phyloP scores from a whole-genome alignment of 768 basidiomycete genomes.

The Kwoniella heveanensis region DNA sequence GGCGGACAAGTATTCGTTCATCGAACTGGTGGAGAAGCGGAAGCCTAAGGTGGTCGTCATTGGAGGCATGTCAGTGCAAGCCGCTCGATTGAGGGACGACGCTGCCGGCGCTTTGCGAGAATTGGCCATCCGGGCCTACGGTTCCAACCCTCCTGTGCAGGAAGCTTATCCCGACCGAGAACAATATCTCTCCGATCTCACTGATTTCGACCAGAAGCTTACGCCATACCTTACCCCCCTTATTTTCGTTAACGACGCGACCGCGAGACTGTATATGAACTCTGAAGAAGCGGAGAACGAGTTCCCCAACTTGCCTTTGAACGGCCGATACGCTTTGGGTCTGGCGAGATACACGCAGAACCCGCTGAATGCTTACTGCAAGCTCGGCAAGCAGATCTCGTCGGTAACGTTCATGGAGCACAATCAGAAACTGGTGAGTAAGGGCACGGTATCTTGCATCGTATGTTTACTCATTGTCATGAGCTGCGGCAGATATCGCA shows the following conservation, averaged over 20 bases:
- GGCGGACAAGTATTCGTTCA: slow-evolving; percentile 71
- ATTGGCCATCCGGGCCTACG: slow-evolving; percentile 33
- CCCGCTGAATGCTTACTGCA: slow-evolving; percentile 90
- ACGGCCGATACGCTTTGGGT: slow-evolving; percentile 89
- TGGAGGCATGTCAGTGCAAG: slow-evolving; percentile 83
- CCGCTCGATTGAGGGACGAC: slow-evolving; percentile 56
- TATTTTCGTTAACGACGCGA: slow-evolving; percentile 83
- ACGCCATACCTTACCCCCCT: slow-evolving; percentile 55
- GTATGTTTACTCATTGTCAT: not conserved
- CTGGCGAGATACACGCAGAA: slow-evolving; percentile 90
- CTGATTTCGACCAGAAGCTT: slow-evolving; percentile 31
- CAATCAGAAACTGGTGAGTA: slow-evolving; percentile 76
- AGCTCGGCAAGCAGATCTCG: slow-evolving; percentile 78
- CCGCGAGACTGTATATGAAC: slow-evolving; percentile 91
- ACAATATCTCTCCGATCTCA: slow-evolving; percentile 35
- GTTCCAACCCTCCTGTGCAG: slow-evolving; percentile 34
- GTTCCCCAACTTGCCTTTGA: slow-evolving; percentile 72
- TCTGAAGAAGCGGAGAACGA: slow-evolving; percentile 82
- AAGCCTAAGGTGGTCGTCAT: slow-evolving; percentile 85
- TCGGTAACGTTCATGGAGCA: slow-evolving; percentile 83
- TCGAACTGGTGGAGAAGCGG: slow-evolving; percentile 76
- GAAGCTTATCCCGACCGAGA: slow-evolving; percentile 40
- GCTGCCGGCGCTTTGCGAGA: slow-evolving; percentile 43
- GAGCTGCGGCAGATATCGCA: slow-evolving; percentile 70
- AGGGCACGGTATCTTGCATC: slow-evolving; percentile 8